These are phyloP conservation scores for Suillus subalutaceus DNA, from an alignment of 768 basidiomycete species.

Conservation along the genomic window DNA sequence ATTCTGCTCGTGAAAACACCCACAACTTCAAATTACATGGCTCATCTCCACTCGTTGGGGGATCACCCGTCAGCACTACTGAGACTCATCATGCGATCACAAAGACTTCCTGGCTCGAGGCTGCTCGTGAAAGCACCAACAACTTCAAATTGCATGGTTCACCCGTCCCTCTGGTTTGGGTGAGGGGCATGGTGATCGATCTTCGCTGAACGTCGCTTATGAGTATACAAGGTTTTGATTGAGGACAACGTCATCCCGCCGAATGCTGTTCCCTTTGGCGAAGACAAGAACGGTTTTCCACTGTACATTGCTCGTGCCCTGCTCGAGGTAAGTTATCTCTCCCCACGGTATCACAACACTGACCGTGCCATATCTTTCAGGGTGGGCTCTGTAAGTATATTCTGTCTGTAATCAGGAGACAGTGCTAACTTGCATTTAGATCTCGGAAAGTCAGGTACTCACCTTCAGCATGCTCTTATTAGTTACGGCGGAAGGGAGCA, in stretches of 20 bases:
- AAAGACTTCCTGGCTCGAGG: slow-evolving; percentile 24
- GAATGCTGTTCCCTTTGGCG: slow-evolving; percentile 36
- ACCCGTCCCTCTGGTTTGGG: slow-evolving; percentile 35
- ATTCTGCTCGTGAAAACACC: slow-evolving; percentile 32
- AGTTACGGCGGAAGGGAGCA: slow-evolving; percentile 8
- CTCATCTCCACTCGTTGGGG: slow-evolving; percentile 16
- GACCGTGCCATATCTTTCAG: slow-evolving; percentile 8
- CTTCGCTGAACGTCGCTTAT: neutral
- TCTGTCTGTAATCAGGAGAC: neutral
- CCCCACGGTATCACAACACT: neutral
- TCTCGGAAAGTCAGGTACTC: slow-evolving; percentile 4
- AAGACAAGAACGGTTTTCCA: slow-evolving; percentile 32
- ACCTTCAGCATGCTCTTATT: slow-evolving; percentile 7
- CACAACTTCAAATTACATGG: slow-evolving; percentile 30
- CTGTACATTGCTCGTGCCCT: slow-evolving; percentile 35
- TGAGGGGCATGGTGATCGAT: slow-evolving; percentile 12
- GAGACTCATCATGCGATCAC: slow-evolving; percentile 8
- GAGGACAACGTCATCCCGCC: slow-evolving; percentile 36
- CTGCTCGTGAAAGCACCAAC: slow-evolving; percentile 33
- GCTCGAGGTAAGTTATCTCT: slow-evolving; percentile 19
- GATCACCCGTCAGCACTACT: neutral
- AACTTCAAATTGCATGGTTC: slow-evolving; percentile 32
- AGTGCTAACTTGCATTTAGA: neutral
- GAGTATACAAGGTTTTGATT: slow-evolving; percentile 25
- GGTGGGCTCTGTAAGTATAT: slow-evolving; percentile 31